Conservation (phyloP, 768 basidiomycete species). For the Podaxis sp. region DNA sequence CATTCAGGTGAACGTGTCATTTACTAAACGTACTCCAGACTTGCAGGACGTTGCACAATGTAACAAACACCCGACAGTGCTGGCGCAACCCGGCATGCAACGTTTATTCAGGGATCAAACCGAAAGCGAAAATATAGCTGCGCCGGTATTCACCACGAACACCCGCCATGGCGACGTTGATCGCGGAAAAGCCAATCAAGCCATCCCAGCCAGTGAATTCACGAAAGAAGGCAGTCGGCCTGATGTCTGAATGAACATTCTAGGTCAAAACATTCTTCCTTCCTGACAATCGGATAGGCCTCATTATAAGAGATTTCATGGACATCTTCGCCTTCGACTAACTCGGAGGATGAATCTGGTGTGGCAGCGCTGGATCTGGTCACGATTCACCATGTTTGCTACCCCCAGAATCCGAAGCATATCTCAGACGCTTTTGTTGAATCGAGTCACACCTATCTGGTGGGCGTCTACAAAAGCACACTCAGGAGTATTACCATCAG, state of each 20-base stretch:
- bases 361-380: neutral
- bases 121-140: neutral
- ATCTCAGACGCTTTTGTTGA: neutral
- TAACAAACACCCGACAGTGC: neutral
- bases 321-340: neutral
- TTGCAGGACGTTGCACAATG: neutral
- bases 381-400: neutral
- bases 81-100: neutral
- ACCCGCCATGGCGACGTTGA: neutral
- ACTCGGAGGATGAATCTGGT: too few species aligned
- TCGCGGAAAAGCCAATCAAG: neutral
- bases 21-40: neutral
- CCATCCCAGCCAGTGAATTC: neutral
- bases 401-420: too few species aligned
- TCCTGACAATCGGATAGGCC: neutral
- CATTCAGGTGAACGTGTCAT: neutral
- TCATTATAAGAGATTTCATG: neutral
- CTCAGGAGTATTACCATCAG: neutral
- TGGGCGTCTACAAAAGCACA: too few species aligned
- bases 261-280: neutral
- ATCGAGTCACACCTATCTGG: too few species aligned
- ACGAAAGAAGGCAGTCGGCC: neutral
- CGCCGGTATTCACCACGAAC: neutral
- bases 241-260: neutral
- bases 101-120: too few species aligned